Base-by-base conservation (phyloP, 2,329 filamentous ascomycete genomes). In the Scedosporium apiospermum region DNA sequence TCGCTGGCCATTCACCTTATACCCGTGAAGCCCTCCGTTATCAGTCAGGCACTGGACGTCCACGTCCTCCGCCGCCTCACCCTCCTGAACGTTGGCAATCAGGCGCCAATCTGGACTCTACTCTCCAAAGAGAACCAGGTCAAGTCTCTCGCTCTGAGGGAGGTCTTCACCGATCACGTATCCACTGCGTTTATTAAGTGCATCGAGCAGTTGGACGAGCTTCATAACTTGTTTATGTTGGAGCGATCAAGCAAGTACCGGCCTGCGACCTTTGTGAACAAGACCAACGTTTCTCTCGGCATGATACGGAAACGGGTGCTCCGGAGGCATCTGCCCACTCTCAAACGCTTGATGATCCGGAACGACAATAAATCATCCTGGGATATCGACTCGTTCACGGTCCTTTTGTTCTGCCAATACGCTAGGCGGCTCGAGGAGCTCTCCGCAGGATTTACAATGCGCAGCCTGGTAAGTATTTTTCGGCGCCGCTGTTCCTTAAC, bases 121-220 rank as follows among this genome's bases (percentile, higher is more conserved):
- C 71, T 88, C 51, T 72, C 77, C 18, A 82, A 80, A 66, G 78
- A 85, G 66, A 84, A 87, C 69, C 77, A 77, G 60, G 67, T 74
- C 1, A 71, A 75, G 7, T 78, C 81, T 0, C 72, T 88, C 49
- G 76, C 80, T 0, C 71, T 89, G 51, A 76, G 78, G 58, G 83
- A 80, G 65, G 82, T 89, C 62, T 84, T 83, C 66, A 88, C 85
- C 0, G 86, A 89, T 68, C 82, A 88, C 65, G 85, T 87, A 21
- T 82, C 83, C 0, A 66, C 71, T 1, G 70, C 75, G 0, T 86
- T 88, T 63, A 69, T 88, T 60, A 76, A 76, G 1, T 81, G 81
- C 63, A 76, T 85, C 14, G 76, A 77, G 3, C 76, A 82, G 62
- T 75, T 87, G 2, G 71, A 80, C 4, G 76, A 77, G 63, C 69